A percentile compares a stretch with the other conserved stretches of the same genome.
Evolutionary conservation across 352 stramenopile species (phyloP).

Genomic region (Globisporangium rhizosaccharum): DNA sequence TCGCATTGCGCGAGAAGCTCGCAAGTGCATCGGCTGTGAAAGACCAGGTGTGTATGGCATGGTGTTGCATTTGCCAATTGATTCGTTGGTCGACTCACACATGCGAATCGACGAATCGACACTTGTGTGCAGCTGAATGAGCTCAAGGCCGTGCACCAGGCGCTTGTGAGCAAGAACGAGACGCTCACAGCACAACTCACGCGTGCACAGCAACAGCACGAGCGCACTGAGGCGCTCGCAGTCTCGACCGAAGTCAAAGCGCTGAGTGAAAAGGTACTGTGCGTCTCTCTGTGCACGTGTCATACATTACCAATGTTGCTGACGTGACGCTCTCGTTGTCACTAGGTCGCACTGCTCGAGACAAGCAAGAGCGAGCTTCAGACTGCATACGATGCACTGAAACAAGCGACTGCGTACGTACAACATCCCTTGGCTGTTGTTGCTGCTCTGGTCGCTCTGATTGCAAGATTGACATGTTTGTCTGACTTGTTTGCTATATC

Average conservation of each 20-base stretch:
- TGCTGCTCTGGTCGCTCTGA: not conserved
- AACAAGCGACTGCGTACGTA: constrained; percentile 28
- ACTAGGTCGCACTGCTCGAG: constrained; percentile 28
- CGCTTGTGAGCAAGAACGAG: constrained; percentile 40
- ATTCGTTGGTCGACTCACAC: not conserved
- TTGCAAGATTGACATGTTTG: not conserved
- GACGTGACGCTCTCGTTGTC: not conserved
- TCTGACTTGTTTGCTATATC: no score
- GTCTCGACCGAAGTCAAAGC: constrained; percentile 30
- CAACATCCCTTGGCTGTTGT: not conserved
- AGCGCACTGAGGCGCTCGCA: constrained; percentile 19
- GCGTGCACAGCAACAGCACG: constrained; percentile 26
- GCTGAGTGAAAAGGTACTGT: constrained; percentile 34
- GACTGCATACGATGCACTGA: constrained; percentile 26
- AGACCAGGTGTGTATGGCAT: constrained; percentile 51
- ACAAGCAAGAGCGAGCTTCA: constrained; percentile 34
- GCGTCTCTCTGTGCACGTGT: not conserved
- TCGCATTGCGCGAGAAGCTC: constrained; percentile 64
- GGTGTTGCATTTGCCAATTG: not conserved
- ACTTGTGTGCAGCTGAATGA: constrained; percentile 40
- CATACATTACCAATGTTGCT: constrained; percentile 1
- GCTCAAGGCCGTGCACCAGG: constrained; percentile 45
- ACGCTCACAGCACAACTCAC: constrained; percentile 44
- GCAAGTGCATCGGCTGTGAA: constrained; percentile 47
- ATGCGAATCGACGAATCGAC: not conserved